Percentiles rank a stretch among this genome's conserved stretches.
Conservation (phyloP, 495 filamentous ascomycete genomes). For the Penicillium samsonianum region DNA sequence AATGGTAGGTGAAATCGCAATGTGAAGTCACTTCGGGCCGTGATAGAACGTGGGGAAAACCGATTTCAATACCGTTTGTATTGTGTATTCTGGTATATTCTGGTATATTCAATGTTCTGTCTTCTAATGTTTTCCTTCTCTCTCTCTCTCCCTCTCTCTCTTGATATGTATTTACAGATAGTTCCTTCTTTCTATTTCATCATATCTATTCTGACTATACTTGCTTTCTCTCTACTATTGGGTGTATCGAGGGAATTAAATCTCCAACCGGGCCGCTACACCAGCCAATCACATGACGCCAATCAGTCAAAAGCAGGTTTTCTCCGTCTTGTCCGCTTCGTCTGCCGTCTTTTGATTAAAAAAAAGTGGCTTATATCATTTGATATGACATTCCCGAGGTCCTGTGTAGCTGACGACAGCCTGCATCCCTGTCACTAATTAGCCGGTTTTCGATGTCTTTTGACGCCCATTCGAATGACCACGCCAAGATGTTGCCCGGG, state of each 20-base stretch:
- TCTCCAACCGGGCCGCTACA: constrained; percentile 24
- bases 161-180: background rate
- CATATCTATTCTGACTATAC: background rate
- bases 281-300: constrained; percentile 27
- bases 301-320: constrained; percentile 31
- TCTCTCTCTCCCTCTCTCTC: background rate
- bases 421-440: background rate
- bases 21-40: constrained; percentile 13
- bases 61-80: background rate
- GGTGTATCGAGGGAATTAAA: constrained; percentile 4
- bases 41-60: constrained; percentile 15
- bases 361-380: constrained; percentile 1
- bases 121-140: background rate
- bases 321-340: constrained; percentile 7
- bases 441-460: background rate
- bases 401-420: constrained; percentile 3
- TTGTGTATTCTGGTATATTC: background rate
- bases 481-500: background rate
- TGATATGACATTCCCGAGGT: background rate
- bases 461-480: background rate
- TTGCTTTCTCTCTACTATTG: background rate
- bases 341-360: constrained; percentile 16
- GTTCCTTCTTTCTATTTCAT: background rate
- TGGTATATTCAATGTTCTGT: background rate
- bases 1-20: constrained; percentile 7